phyloP scores from a whole-genome alignment of 2,329 filamentous ascomycete genomes.

The Colletotrichum chlorophyti region DNA sequence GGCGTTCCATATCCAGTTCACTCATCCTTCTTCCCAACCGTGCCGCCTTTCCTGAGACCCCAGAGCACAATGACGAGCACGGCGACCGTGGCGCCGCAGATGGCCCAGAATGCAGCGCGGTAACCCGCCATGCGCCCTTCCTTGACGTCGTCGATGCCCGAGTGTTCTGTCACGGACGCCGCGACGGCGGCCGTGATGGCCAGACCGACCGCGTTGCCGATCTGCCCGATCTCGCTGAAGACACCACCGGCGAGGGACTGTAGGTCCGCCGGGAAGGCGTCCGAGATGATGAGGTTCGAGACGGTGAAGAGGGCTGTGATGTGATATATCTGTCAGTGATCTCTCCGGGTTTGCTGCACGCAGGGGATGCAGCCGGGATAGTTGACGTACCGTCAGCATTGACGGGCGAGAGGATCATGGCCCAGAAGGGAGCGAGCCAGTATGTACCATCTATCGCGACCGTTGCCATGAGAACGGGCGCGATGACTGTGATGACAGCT shows the following conservation, averaged over 20 bases:
- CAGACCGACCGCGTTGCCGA: slow-evolving; percentile 61
- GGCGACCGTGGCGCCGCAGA: slow-evolving; percentile 51
- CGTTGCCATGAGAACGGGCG: slow-evolving; percentile 62
- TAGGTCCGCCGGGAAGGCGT: slow-evolving; percentile 58
- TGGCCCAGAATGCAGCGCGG: slow-evolving; percentile 59
- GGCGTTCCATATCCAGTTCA: neutral
- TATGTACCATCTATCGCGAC: slow-evolving; percentile 54
- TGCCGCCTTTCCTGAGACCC: slow-evolving; percentile 53
- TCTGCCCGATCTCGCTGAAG: slow-evolving; percentile 64
- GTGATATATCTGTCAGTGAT: neutral
- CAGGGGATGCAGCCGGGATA: too few species aligned
- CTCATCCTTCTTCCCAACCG: slow-evolving; percentile 53
- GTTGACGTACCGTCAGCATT: slow-evolving; percentile 45
- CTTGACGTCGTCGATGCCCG: slow-evolving; percentile 30
- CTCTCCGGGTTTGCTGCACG: too few species aligned
- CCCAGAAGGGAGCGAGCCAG: slow-evolving; percentile 54
- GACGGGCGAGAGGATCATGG: slow-evolving; percentile 51
- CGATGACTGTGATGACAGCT: slow-evolving; percentile 49
- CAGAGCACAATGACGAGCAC: slow-evolving; percentile 45
- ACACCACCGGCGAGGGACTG: slow-evolving; percentile 66
- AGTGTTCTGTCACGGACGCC: slow-evolving; percentile 49
- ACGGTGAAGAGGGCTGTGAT: slow-evolving; percentile 59
- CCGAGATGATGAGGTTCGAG: slow-evolving; percentile 59
- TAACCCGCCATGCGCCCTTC: slow-evolving; percentile 57
- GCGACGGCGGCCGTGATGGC: slow-evolving; percentile 58